A percentile compares a stretch with the other conserved stretches of the same genome.
These are phyloP conservation scores for Penicillium subrubescens DNA, from an alignment of 495 filamentous ascomycete genomes.

Conservation along the genomic window DNA sequence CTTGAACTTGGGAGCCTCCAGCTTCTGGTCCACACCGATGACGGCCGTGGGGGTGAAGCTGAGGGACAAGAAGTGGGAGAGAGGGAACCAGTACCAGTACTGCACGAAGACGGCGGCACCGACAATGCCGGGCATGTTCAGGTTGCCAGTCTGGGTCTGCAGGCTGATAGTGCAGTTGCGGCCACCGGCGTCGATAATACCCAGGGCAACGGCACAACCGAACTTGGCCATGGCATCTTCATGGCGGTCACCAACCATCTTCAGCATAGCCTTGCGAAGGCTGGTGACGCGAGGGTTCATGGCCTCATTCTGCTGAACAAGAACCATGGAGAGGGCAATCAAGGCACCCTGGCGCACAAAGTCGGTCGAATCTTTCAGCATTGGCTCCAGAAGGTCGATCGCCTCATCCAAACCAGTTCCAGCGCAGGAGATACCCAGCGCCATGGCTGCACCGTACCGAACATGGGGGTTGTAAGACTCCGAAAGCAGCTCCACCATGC, in stretches of 20 bases:
- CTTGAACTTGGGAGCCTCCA: conserved; percentile 95
- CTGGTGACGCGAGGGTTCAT: conserved; percentile 89
- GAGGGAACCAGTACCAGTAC: conserved; percentile 99
- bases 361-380: conserved; percentile 99
- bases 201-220: conserved; percentile 87
- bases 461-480: conserved; percentile 99
- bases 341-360: conserved; percentile 98
- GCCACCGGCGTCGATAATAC: conserved; percentile 97
- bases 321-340: conserved; percentile 93
- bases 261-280: conserved; percentile 82
- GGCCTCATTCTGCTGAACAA: conserved; percentile 95
- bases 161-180: conserved; percentile 98
- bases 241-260: conserved; percentile 91
- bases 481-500: conserved; percentile 98
- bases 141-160: conserved; percentile 95
- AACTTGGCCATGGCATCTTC: conserved; percentile 99
- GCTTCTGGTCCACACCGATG: conserved; percentile 88
- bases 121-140: conserved; percentile 97
- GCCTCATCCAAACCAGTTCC: conserved; percentile 96
- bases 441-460: conserved; percentile 97
- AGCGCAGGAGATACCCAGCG: conserved; percentile 95
- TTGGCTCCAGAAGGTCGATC: conserved; percentile 94
- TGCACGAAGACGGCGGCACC: conserved; percentile 98
- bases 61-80: conserved; percentile 94
- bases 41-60: conserved; percentile 93